Evolutionary conservation across 208 protist genomes (phyloP).

Genomic region (Trypanosoma melophagium): DNA sequence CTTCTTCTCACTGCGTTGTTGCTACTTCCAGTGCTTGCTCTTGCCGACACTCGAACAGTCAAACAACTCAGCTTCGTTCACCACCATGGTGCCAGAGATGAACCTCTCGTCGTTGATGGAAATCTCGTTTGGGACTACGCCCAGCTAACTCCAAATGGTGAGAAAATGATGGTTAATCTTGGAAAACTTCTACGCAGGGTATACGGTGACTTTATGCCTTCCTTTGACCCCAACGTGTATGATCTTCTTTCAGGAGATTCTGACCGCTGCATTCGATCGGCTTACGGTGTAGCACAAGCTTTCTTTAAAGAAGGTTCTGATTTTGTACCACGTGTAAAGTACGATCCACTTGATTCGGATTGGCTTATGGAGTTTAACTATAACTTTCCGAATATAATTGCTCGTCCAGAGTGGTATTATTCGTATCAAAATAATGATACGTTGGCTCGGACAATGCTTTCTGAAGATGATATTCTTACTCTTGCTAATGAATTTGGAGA

Average conservation of each 20-base stretch:
- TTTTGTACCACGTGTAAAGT: slow-evolving; percentile 22
- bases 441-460: slow-evolving; percentile 15
- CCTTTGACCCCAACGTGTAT: slow-evolving; percentile 10
- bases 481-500: slow-evolving; percentile 25
- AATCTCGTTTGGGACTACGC: slow-evolving; percentile 21
- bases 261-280: slow-evolving; percentile 28
- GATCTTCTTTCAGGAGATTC: slow-evolving; percentile 11
- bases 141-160: slow-evolving; percentile 27
- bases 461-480: slow-evolving; percentile 5
- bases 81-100: slow-evolving; percentile 29
- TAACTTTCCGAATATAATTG: slow-evolving; percentile 27
- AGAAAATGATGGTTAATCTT: slow-evolving; percentile 29
- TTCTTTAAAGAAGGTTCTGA: slow-evolving; percentile 16
- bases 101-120: slow-evolving; percentile 13
- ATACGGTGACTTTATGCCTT: slow-evolving; percentile 17
- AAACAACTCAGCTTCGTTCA: slow-evolving; percentile 29
- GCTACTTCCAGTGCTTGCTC: neutral
- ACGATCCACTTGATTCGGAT: slow-evolving; percentile 18
- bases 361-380: slow-evolving; percentile 30
- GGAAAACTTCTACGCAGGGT: slow-evolving; percentile 15
- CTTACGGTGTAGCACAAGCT: slow-evolving; percentile 13
- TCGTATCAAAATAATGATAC: slow-evolving; percentile 29
- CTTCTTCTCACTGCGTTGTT: neutral
- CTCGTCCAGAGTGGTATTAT: slow-evolving; percentile 18
- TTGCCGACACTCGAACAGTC: slow-evolving; percentile 11